These are phyloP conservation scores for Phialophora chinensis DNA, from an alignment of 2,329 filamentous ascomycete species.

Conservation along the genomic window DNA sequence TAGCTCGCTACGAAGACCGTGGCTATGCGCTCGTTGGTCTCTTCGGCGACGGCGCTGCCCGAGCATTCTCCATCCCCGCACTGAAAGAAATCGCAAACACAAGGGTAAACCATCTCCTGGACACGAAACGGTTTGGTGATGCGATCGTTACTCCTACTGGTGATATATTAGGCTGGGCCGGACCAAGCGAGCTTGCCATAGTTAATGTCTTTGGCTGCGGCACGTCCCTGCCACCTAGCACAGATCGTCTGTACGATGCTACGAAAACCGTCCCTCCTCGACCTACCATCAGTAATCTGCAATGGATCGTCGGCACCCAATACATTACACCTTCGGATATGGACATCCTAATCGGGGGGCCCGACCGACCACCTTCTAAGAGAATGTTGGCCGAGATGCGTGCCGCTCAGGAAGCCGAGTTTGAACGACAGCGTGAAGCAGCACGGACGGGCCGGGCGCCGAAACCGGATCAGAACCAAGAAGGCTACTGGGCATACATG, in stretches of 20 bases:
- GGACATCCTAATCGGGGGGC: constrained; percentile 86
- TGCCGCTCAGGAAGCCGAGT: constrained; percentile 68
- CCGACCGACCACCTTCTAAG: constrained; percentile 85
- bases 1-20: constrained; percentile 75
- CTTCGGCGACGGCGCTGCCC: constrained; percentile 79
- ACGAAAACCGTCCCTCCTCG: constrained; percentile 74
- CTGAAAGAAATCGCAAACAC: constrained; percentile 80
- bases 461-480: constrained; percentile 51
- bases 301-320: constrained; percentile 96
- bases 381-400: constrained; percentile 82
- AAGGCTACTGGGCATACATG: constrained; percentile 77
- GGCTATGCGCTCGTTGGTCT: constrained; percentile 81
- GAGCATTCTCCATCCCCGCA: constrained; percentile 84
- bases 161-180: constrained; percentile 84
- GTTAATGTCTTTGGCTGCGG: constrained; percentile 85
- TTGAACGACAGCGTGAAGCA: constrained; percentile 46
- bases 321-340: constrained; percentile 86
- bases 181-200: constrained; percentile 82
- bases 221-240: constrained; percentile 63
- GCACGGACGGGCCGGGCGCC: constrained; percentile 47
- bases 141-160: constrained; percentile 77
- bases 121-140: constrained; percentile 72
- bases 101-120: constrained; percentile 69
- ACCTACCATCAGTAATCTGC: constrained; percentile 91
- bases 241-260: constrained; percentile 82